Conservation (phyloP, 441 rosid species). For the Euphorbia schlechtendalii region DNA sequence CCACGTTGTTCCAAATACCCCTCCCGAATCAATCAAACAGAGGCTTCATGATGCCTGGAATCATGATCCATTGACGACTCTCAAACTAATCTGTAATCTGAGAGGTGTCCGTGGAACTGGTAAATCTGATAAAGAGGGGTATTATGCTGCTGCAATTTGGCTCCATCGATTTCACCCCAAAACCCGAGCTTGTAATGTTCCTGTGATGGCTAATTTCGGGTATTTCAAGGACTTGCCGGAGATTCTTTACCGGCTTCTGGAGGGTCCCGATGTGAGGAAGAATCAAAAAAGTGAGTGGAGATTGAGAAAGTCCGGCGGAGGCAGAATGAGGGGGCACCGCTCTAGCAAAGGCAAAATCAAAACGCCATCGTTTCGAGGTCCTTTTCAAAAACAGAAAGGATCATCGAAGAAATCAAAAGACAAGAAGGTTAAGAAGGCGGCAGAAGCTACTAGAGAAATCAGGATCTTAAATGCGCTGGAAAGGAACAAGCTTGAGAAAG, state of each 20-base stretch:
- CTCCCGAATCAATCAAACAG: background rate
- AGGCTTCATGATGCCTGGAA: slow-evolving; percentile 16
- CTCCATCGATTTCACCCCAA: slow-evolving; percentile 21
- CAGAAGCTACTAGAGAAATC: background rate
- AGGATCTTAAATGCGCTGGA: slow-evolving; percentile 10
- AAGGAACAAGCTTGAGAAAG: slow-evolving; percentile 13
- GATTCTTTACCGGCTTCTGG: slow-evolving; percentile 21
- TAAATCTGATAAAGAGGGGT: slow-evolving; percentile 26
- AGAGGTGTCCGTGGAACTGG: slow-evolving; percentile 27
- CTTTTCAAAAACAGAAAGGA: background rate
- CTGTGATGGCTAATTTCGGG: slow-evolving; percentile 14
- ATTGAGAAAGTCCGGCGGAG: background rate
- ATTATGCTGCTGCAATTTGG: slow-evolving; percentile 21
- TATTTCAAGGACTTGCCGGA: slow-evolving; percentile 25
- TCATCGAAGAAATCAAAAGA: background rate
- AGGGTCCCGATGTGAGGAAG: slow-evolving; percentile 20
- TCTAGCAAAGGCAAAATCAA: no score
- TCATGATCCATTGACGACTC: slow-evolving; percentile 22
- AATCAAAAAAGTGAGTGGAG: slow-evolving; percentile 14
- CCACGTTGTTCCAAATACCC: slow-evolving; percentile 24
- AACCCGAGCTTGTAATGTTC: slow-evolving; percentile 21
- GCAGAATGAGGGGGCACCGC: background rate
- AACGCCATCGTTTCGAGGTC: background rate
- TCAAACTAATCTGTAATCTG: slow-evolving; percentile 22
- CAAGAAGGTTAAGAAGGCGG: background rate